phyloP scores from a whole-genome alignment of 2,329 filamentous ascomycete genomes.

The Cladorrhinum sp. region DNA sequence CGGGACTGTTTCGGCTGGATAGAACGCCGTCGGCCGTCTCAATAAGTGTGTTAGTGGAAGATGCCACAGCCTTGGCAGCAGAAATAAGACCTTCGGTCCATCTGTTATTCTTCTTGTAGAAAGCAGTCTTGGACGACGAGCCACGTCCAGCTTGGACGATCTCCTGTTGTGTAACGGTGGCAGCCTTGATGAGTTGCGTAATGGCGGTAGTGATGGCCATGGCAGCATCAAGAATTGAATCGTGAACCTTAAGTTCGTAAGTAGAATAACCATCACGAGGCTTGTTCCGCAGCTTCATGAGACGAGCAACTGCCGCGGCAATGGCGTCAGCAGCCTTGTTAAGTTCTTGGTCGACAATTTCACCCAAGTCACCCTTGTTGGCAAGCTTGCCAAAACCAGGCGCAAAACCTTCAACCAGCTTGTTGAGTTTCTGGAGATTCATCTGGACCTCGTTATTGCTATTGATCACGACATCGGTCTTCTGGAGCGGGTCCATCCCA shows the following conservation, averaged over 20 bases:
- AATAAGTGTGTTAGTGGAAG: conserved; percentile 91
- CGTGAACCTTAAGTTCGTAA: conserved; percentile 94
- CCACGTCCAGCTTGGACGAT: conserved; percentile 93
- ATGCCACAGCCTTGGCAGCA: conserved; percentile 91
- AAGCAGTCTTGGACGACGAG: conserved; percentile 81
- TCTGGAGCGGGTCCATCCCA: conserved; percentile 83
- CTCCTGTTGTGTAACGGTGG: conserved; percentile 88
- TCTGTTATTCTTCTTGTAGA: conserved; percentile 99
- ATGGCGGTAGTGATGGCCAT: conserved; percentile 93
- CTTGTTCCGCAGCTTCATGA: conserved; percentile 93
- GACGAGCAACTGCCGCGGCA: conserved; percentile 81
- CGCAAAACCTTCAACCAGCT: conserved; percentile 86
- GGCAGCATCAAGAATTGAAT: conserved; percentile 89
- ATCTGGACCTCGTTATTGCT: conserved; percentile 96
- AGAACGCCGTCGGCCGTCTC: conserved; percentile 97
- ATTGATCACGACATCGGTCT: conserved; percentile 96
- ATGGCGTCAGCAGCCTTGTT: conserved; percentile 94
- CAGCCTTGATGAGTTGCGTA: conserved; percentile 89
- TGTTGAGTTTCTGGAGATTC: conserved; percentile 89
- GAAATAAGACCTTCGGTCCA: conserved; percentile 99
- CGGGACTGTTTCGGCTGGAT: conserved; percentile 84
- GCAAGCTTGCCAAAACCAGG: conserved; percentile 81
- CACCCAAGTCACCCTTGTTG: conserved; percentile 80
- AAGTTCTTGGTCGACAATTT: conserved; percentile 88
- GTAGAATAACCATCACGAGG: conserved; percentile 93